Conservation (phyloP, 257 asterid species). For the Rubia yunnanensis region DNA sequence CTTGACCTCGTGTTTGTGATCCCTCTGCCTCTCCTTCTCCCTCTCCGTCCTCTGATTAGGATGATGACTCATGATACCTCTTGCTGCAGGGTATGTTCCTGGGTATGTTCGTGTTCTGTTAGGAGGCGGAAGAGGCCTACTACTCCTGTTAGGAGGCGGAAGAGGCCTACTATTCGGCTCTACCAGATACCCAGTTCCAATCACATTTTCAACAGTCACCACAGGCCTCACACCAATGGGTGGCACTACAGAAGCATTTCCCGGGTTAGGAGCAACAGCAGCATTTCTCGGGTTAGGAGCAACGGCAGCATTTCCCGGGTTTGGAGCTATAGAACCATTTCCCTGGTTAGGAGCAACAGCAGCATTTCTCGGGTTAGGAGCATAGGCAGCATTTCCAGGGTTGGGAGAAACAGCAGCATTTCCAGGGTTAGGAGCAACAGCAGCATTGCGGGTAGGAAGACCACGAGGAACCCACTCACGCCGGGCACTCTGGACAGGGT, state of each 20-base stretch:
- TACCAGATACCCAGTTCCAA: conserved; percentile 21
- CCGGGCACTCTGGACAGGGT: conserved; percentile 36
- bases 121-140: conserved; percentile 21
- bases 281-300: background rate
- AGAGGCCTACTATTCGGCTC: conserved; percentile 21
- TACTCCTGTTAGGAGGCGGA: conserved; percentile 16
- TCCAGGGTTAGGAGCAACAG: conserved; percentile 17
- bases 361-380: too few relatives aligned
- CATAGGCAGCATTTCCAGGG: background rate
- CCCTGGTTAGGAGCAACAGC: background rate
- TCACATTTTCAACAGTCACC: conserved; percentile 9
- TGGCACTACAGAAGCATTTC: background rate
- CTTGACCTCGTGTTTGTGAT: conserved; percentile 15
- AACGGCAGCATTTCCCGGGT: background rate
- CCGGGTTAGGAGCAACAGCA: conserved; percentile 6
- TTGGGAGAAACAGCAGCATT: background rate
- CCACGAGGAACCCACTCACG: conserved; percentile 77
- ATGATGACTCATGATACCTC: conserved; percentile 26
- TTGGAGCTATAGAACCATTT: background rate
- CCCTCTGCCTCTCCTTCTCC: conserved; percentile 30
- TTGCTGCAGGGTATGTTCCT: conserved; percentile 30
- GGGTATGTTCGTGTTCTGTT: conserved; percentile 22
- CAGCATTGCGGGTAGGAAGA: conserved; percentile 27
- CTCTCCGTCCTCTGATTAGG: conserved; percentile 32
- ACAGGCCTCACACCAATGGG: conserved; percentile 12